A percentile compares a stretch with the other conserved stretches of the same genome.
These are phyloP conservation scores for Auriscalpium orientale DNA, from an alignment of 768 basidiomycete species.

Conservation along the genomic window DNA sequence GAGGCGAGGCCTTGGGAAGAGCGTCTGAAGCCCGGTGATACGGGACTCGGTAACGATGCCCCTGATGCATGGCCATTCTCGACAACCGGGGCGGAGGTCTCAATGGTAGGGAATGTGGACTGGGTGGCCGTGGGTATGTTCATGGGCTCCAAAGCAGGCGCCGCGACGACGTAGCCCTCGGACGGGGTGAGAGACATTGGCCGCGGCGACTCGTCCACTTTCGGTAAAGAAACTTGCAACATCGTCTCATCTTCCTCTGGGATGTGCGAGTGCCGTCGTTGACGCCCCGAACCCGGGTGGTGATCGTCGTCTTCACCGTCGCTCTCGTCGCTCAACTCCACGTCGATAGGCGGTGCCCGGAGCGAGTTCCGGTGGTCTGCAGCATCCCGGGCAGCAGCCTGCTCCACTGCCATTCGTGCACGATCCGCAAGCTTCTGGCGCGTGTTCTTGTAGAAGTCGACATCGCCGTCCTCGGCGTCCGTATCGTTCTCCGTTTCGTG, in stretches of 20 bases:
- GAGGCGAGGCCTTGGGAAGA: conserved; percentile 2
- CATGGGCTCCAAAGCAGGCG: conserved; percentile 16
- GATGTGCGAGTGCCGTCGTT: conserved; percentile 44
- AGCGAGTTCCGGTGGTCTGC: conserved; percentile 27
- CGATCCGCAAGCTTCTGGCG: conserved; percentile 63
- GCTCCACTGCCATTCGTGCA: conserved; percentile 55
- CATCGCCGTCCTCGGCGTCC: conserved; percentile 41
- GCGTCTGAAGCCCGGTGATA: conserved; percentile 18
- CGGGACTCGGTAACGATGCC: conserved; percentile 15
- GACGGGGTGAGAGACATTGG: conserved; percentile 20
- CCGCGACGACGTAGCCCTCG: conserved; percentile 26
- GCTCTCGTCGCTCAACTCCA: conserved; percentile 76
- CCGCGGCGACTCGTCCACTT: not conserved
- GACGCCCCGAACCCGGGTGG: not conserved
- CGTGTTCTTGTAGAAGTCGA: conserved; percentile 59
- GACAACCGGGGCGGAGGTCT: not conserved
- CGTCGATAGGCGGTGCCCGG: conserved; percentile 57
- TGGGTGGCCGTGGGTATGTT: conserved; percentile 23
- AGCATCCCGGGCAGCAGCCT: conserved; percentile 42
- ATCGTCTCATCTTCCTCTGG: conserved; percentile 60
- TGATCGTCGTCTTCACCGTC: conserved; percentile 50
- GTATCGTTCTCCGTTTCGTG: conserved; percentile 43
- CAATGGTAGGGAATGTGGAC: conserved; percentile 17
- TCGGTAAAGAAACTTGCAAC: not conserved
- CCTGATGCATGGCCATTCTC: not conserved